Conservation (phyloP, 106 monocot genomes). For the Xerophyta viscosa region DNA sequence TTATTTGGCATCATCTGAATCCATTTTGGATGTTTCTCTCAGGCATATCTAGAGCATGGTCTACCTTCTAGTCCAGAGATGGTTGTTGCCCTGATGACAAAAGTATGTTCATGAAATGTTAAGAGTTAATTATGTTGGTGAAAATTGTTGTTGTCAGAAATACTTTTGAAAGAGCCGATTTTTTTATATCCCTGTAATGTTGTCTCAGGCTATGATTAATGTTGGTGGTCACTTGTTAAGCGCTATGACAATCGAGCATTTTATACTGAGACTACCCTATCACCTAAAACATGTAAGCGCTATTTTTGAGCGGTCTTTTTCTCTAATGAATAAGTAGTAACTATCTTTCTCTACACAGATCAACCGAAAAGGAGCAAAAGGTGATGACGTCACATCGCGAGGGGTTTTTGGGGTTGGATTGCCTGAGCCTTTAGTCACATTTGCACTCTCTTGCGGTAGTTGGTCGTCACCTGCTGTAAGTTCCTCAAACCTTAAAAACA, state of each 20-base stretch:
- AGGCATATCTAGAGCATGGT: conserved; percentile 83
- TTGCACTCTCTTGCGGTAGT: conserved; percentile 96
- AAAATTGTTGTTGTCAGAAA: background rate
- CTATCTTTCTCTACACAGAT: conserved; percentile 23
- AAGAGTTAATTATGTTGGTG: background rate
- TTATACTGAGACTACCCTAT: conserved; percentile 74
- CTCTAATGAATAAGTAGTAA: background rate
- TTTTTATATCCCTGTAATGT: background rate
- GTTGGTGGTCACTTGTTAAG: conserved; percentile 73
- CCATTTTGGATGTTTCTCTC: conserved; percentile 3
- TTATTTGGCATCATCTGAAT: too few species aligned
- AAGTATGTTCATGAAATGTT: conserved; percentile 37
- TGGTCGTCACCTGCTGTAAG: conserved; percentile 98
- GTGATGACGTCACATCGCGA: conserved; percentile 29
- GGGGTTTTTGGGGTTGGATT: conserved; percentile 74
- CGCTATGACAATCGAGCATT: conserved; percentile 94
- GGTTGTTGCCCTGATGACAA: conserved; percentile 74
- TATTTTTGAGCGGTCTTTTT: background rate
- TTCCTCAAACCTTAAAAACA: background rate
- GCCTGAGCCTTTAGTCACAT: conserved; percentile 91
- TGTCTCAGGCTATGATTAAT: conserved; percentile 77
- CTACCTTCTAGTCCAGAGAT: conserved; percentile 70
- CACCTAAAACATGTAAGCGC: conserved; percentile 53
- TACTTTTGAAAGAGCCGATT: background rate
- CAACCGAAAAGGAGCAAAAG: conserved; percentile 36